phyloP scores from a whole-genome alignment of 2,329 filamentous ascomycete species.

The Aureobasidium sp. region DNA sequence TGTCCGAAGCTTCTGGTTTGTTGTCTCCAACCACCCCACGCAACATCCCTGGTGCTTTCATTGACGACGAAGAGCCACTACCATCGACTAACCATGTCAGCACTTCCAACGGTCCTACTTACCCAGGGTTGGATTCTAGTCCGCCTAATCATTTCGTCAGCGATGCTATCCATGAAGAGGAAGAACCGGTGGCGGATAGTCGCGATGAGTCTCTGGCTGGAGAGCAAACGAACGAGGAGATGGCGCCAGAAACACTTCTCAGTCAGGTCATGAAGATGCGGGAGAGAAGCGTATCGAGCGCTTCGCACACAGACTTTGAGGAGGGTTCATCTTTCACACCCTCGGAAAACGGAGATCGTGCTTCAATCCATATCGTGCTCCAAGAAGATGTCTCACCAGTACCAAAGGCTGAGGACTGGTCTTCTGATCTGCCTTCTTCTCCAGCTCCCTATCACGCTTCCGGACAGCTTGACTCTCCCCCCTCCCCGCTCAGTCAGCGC shows the following conservation, averaged over 20 bases:
- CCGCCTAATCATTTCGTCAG: neutral
- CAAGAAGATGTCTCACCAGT: constrained; percentile 23
- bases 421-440: neutral
- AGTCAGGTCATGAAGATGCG: constrained; percentile 29
- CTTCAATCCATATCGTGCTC: constrained; percentile 31
- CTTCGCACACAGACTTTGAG: constrained; percentile 27
- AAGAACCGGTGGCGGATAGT: neutral
- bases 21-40: constrained; percentile 1
- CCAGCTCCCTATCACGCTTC: neutral
- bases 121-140: neutral
- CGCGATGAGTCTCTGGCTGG: neutral
- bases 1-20: neutral
- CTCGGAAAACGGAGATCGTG: constrained; percentile 22
- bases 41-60: constrained; percentile 4
- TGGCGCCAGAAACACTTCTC: constrained; percentile 10
- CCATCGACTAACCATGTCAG: neutral
- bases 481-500: neutral
- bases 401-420: constrained; percentile 10
- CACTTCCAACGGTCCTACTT: neutral
- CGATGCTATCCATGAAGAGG: neutral
- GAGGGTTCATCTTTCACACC: constrained; percentile 20
- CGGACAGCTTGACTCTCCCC: neutral
- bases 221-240: neutral
- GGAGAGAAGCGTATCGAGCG: constrained; percentile 25
- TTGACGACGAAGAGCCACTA: neutral